Conservation (phyloP, 805 yeast genomes). For the Wickerhamomyces pijperi region DNA sequence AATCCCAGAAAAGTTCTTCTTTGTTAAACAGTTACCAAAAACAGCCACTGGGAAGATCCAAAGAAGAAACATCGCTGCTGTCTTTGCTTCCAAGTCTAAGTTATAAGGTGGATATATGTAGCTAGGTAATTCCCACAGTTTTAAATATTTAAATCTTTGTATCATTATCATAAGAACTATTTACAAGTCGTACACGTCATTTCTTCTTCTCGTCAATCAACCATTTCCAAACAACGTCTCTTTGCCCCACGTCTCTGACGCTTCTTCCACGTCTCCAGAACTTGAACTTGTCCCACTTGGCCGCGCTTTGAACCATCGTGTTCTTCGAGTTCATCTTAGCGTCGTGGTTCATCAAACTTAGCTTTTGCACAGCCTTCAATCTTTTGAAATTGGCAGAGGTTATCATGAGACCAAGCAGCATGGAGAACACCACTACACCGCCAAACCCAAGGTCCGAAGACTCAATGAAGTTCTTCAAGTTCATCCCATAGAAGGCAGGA, state of each 20-base stretch:
- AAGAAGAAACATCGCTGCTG: slow-evolving; percentile 48
- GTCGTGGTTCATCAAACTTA: slow-evolving; percentile 43
- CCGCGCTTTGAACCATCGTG: background rate
- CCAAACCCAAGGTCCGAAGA: slow-evolving; percentile 56
- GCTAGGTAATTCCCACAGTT: no score
- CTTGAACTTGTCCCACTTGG: slow-evolving; percentile 12
- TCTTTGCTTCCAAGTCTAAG: slow-evolving; percentile 29
- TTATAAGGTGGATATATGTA: slow-evolving; percentile 5
- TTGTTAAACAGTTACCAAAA: slow-evolving; percentile 56
- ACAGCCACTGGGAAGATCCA: slow-evolving; percentile 74
- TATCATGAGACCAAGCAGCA: slow-evolving; percentile 41
- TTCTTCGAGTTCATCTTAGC: slow-evolving; percentile 2
- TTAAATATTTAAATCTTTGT: no score
- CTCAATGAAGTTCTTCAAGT: slow-evolving; percentile 66
- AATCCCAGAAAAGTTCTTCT: slow-evolving; percentile 45
- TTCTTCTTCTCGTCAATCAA: slow-evolving; percentile 33
- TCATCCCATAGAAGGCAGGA: slow-evolving; percentile 89
- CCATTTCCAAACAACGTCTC: slow-evolving; percentile 48
- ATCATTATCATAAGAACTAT: no score
- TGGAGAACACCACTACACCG: slow-evolving; percentile 38
- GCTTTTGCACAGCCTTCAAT: slow-evolving; percentile 48
- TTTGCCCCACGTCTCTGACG: slow-evolving; percentile 18
- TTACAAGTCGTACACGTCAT: slow-evolving; percentile 2
- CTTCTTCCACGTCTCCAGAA: slow-evolving; percentile 1
- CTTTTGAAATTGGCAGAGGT: slow-evolving; percentile 46